Percentiles rank a stretch among this genome's conserved stretches.
Conservation (phyloP, 176 grass and related monocot genomes). For the Carex scoparia region DNA sequence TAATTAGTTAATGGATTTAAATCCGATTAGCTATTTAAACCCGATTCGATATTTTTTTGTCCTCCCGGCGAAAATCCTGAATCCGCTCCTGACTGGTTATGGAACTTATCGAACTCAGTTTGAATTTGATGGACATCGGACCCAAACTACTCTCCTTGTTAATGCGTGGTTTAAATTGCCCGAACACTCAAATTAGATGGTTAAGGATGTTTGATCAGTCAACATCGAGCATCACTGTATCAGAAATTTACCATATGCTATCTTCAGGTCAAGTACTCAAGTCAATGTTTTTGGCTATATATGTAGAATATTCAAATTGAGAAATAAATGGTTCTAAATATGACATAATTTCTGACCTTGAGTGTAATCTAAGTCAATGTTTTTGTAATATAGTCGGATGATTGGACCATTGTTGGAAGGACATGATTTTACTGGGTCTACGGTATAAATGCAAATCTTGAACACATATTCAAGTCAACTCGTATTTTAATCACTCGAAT, state of each 20-base stretch:
- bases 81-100: too few species aligned
- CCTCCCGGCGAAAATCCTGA: too few species aligned
- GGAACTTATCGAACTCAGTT: too few species aligned
- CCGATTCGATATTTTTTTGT: too few species aligned
- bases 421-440: background rate
- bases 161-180: too few species aligned
- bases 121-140: too few species aligned
- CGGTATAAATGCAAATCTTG: background rate
- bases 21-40: too few species aligned
- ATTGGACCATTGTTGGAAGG: background rate
- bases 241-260: background rate
- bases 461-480: background rate
- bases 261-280: background rate
- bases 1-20: too few species aligned
- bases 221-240: background rate
- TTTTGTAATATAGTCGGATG: background rate
- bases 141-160: too few species aligned
- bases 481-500: background rate
- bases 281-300: background rate
- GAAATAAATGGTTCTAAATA: background rate
- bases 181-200: background rate
- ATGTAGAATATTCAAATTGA: background rate
- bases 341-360: background rate
- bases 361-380: constrained; percentile 2
- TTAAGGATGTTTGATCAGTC: background rate